phyloP scores from a whole-genome alignment of 306 rosid species.

The Glycine latifolia region DNA sequence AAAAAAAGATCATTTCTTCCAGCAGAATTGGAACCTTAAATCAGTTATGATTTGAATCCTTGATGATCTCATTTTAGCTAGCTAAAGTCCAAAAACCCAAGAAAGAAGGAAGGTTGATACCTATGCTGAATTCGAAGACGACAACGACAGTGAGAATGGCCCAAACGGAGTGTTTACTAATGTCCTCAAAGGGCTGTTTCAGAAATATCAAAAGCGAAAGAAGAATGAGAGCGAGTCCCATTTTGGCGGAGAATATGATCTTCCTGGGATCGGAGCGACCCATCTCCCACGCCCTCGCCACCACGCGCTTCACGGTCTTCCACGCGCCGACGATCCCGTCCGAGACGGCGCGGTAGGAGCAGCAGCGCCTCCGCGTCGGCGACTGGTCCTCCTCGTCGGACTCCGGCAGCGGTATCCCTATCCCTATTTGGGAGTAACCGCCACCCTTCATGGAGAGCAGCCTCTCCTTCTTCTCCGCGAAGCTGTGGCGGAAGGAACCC shows the following conservation, averaged over 20 bases:
- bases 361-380: slow-evolving; percentile 41
- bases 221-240: slow-evolving; percentile 83
- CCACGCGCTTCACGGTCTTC: slow-evolving; percentile 51
- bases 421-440: slow-evolving; percentile 62
- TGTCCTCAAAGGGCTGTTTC: slow-evolving; percentile 64
- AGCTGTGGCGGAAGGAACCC: slow-evolving; percentile 80
- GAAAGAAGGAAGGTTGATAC: slow-evolving; percentile 7
- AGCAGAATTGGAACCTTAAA: neutral
- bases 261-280: slow-evolving; percentile 87
- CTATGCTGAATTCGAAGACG: slow-evolving; percentile 94
- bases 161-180: slow-evolving; percentile 82
- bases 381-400: slow-evolving; percentile 49
- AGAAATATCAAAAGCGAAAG: slow-evolving; percentile 79
- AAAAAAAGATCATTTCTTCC: too few relatives aligned
- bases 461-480: slow-evolving; percentile 73
- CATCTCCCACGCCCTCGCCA: slow-evolving; percentile 65
- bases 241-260: slow-evolving; percentile 82
- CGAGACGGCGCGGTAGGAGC: slow-evolving; percentile 55
- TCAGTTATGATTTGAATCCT: neutral
- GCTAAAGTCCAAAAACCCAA: neutral
- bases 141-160: slow-evolving; percentile 96
- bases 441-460: slow-evolving; percentile 63
- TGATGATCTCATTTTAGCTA: neutral
- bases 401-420: slow-evolving; percentile 45
- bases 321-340: slow-evolving; percentile 49